Conservation (phyloP, 2,329 filamentous ascomycete species). For the Trichophaea hybrida region DNA sequence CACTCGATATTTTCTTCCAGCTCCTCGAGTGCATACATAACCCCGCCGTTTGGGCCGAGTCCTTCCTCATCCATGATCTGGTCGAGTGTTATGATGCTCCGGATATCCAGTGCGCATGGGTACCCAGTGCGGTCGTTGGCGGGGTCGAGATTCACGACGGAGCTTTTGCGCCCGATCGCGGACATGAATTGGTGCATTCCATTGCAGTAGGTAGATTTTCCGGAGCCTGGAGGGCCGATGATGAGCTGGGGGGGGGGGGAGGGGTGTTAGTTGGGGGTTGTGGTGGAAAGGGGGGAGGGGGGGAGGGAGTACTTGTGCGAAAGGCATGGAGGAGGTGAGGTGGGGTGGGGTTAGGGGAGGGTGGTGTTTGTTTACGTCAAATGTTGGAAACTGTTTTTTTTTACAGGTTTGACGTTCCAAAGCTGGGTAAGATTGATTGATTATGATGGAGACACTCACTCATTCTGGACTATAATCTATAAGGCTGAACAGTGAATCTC, state of each 20-base stretch:
- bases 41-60: conserved; percentile 80
- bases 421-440: too few species aligned
- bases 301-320: conserved; percentile 23
- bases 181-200: conserved; percentile 98
- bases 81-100: conserved; percentile 75
- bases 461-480: too few species aligned
- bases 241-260: conserved; percentile 48
- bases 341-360: neutral
- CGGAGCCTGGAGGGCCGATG: conserved; percentile 83
- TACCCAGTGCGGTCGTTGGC: conserved; percentile 90
- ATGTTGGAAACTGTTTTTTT: too few species aligned
- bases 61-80: conserved; percentile 88
- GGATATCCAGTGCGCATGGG: conserved; percentile 77
- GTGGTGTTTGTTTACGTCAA: neutral
- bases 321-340: conserved; percentile 19
- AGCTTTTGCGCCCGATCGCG: conserved; percentile 87
- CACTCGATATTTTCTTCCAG: conserved; percentile 88
- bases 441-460: too few species aligned
- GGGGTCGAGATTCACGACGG: conserved; percentile 89
- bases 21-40: conserved; percentile 88
- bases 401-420: too few species aligned
- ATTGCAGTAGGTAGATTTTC: conserved; percentile 97
- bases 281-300: neutral
- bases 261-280: neutral
- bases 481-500: too few species aligned